These are phyloP conservation scores for Geotrichum citri-aurantii DNA, from an alignment of 1,139 yeast genomes.

Conservation along the genomic window DNA sequence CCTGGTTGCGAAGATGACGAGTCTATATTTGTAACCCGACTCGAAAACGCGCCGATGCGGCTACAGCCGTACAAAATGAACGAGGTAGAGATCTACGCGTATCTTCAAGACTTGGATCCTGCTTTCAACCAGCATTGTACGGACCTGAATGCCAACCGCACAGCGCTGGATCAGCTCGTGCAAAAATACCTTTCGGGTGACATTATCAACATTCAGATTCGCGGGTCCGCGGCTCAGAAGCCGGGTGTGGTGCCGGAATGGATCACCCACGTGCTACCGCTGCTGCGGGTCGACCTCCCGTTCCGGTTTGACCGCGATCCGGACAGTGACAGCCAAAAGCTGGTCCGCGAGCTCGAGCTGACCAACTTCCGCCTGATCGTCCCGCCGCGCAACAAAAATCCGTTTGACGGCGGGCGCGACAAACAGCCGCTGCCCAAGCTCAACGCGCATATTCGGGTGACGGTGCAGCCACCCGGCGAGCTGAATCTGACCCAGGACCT, in stretches of 20 bases:
- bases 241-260: slow-evolving; percentile 11
- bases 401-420: slow-evolving; percentile 20
- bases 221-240: slow-evolving; percentile 20
- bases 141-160: slow-evolving; percentile 18
- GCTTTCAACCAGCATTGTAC: slow-evolving; percentile 22
- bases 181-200: slow-evolving; percentile 25
- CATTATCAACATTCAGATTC: slow-evolving; percentile 18
- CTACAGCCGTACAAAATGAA: slow-evolving; percentile 20
- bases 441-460: slow-evolving; percentile 25
- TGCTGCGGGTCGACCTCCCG: slow-evolving; percentile 9
- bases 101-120: slow-evolving; percentile 19
- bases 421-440: slow-evolving; percentile 22
- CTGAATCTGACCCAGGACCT: slow-evolving; percentile 20
- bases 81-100: slow-evolving; percentile 21
- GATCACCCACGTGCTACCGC: slow-evolving; percentile 5
- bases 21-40: slow-evolving; percentile 21
- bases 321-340: slow-evolving; percentile 22
- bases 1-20: slow-evolving; percentile 24
- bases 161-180: slow-evolving; percentile 26
- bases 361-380: slow-evolving; percentile 23
- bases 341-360: slow-evolving; percentile 25
- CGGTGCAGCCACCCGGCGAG: slow-evolving; percentile 24
- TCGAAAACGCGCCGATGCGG: slow-evolving; percentile 21
- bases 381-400: slow-evolving; percentile 20
- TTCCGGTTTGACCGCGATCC: slow-evolving; percentile 2